Base-by-base conservation (phyloP, 1,284 basidiomycete genomes). In the Melampsora larici-populina region DNA sequence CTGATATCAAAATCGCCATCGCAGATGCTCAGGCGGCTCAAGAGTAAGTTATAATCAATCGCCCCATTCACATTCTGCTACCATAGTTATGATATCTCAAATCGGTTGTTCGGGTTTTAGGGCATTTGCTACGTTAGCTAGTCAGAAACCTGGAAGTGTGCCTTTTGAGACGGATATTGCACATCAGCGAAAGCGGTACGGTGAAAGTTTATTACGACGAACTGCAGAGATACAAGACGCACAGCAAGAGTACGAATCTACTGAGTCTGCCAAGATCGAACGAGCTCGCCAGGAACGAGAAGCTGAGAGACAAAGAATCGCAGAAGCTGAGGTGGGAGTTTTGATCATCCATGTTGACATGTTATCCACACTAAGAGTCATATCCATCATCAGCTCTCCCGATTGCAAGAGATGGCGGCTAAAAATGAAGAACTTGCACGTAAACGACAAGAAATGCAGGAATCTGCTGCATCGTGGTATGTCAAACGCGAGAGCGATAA, bases 111-210 rank as follows among this genome's bases (percentile, higher is more conserved):
- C 49, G 40, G 36, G n/a, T 70, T 60, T 17, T 79, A 94, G 92
- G 80, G 85, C 94, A 7, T 97, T 96, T 85, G 90, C 88, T 11
- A 89, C 90, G 0, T 86, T 97, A 13, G 91, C 92, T 0, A 87
- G 88, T 17, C 92, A 94, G 81, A 87, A 87, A 78, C 88, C 90
- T 0, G 83, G 87, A 0, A 85, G 87, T 58, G 86, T 94, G n/a
- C 92, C 93, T 0, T 97, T 96, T 84, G 91, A 87, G 81, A 87
- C 88, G 8, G 93, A 95, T 69, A 88, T 96, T 66, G 93, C 93
- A 0, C 91, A 94, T 81, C 92, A 96, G 81, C 89, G 94, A 77
- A 87, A 89, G 62, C 90, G 91, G 82, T 97, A 96, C 81, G 92
- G 93, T 33, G 90, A 93, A 78, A 90, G 88, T 82, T 89, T 97